A percentile compares a stretch with the other conserved stretches of the same genome.
These are phyloP conservation scores for Hypoxylon sp. DNA, from an alignment of 2,329 filamentous ascomycete genomes.

Conservation along the genomic window DNA sequence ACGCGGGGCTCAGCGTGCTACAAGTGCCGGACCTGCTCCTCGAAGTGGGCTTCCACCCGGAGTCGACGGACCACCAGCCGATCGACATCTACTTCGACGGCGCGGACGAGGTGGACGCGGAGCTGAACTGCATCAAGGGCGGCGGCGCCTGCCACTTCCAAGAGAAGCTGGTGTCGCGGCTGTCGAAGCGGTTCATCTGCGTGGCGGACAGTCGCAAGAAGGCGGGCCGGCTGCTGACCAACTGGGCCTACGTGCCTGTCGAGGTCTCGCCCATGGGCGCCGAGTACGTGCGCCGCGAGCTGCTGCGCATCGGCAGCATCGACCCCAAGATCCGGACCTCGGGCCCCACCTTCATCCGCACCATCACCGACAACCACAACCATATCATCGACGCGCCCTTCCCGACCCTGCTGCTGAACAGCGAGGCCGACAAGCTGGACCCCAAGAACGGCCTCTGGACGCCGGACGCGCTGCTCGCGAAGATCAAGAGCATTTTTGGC, in stretches of 20 bases:
- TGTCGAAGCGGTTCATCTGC: slow-evolving; percentile 86
- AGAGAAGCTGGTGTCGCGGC: slow-evolving; percentile 92
- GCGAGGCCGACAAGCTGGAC: slow-evolving; percentile 59
- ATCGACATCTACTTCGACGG: slow-evolving; percentile 96
- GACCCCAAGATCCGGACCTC: slow-evolving; percentile 79
- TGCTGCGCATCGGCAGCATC: slow-evolving; percentile 78
- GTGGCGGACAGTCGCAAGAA: slow-evolving; percentile 95
- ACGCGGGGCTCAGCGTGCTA: slow-evolving; percentile 80
- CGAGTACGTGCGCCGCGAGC: slow-evolving; percentile 78
- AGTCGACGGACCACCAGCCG: slow-evolving; percentile 59
- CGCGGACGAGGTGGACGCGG: slow-evolving; percentile 94
- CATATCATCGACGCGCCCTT: slow-evolving; percentile 96
- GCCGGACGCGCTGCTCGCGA: slow-evolving; percentile 77
- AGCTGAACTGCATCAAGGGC: slow-evolving; percentile 97
- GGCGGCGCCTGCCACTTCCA: slow-evolving; percentile 98
- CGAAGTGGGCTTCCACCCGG: slow-evolving; percentile 58
- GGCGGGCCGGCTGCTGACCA: slow-evolving; percentile 77
- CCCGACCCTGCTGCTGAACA: slow-evolving; percentile 71
- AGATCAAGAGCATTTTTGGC: slow-evolving; percentile 84
- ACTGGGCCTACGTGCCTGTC: slow-evolving; percentile 89
- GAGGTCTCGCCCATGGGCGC: slow-evolving; percentile 91
- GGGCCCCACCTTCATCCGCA: slow-evolving; percentile 81
- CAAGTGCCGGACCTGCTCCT: slow-evolving; percentile 80
- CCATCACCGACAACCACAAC: slow-evolving; percentile 88
- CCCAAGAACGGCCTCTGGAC: slow-evolving; percentile 80